A percentile compares a stretch with the other conserved stretches of the same genome.
These are phyloP conservation scores for Aspergillus leporis DNA, from an alignment of 495 filamentous ascomycete species.

Conservation along the genomic window DNA sequence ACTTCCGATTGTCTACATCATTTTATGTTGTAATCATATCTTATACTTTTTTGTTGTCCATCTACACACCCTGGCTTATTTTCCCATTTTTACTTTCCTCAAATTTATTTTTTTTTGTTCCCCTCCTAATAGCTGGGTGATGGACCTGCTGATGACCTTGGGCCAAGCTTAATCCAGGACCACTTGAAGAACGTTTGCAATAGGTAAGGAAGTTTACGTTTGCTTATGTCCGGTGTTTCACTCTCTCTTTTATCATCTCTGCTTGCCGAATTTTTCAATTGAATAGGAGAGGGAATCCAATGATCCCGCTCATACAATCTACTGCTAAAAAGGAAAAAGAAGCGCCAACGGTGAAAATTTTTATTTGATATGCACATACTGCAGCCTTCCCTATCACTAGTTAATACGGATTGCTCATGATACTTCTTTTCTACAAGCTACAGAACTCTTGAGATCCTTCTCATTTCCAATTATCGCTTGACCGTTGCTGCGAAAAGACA, in stretches of 20 bases:
- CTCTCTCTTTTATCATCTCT: neutral
- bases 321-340: neutral
- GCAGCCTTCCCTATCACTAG: too few relatives aligned
- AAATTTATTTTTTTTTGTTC: neutral
- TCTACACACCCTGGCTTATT: neutral
- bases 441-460: neutral
- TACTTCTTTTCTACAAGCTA: neutral
- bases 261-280: neutral
- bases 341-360: too few relatives aligned
- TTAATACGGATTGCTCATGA: neutral
- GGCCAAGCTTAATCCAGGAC: conserved; percentile 1
- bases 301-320: neutral
- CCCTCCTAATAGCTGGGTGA: neutral
- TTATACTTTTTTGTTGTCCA: neutral
- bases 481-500: conserved; percentile 14
- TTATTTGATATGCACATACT: too few relatives aligned
- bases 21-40: conserved; percentile 14
- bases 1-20: conserved; percentile 1
- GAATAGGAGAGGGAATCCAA: neutral
- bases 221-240: neutral
- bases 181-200: neutral
- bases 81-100: neutral
- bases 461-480: conserved; percentile 12
- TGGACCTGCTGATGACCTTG: conserved; percentile 10
- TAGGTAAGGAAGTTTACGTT: neutral